phyloP scores from a whole-genome alignment of 352 stramenopile species.

The Globisporangium alternatum region DNA sequence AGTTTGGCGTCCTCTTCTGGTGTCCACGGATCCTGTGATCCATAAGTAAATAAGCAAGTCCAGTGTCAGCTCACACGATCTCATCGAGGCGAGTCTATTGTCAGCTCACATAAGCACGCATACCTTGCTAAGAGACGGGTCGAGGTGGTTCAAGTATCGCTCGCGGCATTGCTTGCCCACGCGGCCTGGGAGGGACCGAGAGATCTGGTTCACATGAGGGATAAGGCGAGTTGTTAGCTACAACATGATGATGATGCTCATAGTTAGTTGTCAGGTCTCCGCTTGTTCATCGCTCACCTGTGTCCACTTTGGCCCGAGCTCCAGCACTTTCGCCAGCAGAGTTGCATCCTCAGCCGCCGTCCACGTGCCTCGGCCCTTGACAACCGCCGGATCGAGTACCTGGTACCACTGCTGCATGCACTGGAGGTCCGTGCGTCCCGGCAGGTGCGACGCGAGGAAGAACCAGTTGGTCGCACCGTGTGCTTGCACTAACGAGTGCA shows the following conservation, averaged over 20 bases:
- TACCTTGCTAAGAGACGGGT: slow-evolving; percentile 47
- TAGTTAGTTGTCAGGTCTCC: no score
- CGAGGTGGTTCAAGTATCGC: slow-evolving; percentile 61
- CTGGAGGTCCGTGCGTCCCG: slow-evolving; percentile 64
- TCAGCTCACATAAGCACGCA: not conserved
- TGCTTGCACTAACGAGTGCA: slow-evolving; percentile 34
- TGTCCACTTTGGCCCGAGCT: slow-evolving; percentile 55
- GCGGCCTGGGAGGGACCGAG: slow-evolving; percentile 45
- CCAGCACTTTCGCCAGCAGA: slow-evolving; percentile 36
- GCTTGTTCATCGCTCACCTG: slow-evolving; percentile 27
- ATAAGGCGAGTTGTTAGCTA: slow-evolving; percentile 1
- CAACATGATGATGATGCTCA: no score
- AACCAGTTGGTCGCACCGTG: slow-evolving; percentile 68
- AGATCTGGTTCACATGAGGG: slow-evolving; percentile 33
- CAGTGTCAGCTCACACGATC: not conserved
- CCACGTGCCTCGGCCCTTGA: slow-evolving; percentile 67
- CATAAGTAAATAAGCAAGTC: not conserved
- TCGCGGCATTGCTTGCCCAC: slow-evolving; percentile 74
- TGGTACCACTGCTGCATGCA: slow-evolving; percentile 78
- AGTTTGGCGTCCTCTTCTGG: slow-evolving; percentile 41
- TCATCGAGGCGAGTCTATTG: not conserved
- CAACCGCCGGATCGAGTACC: slow-evolving; percentile 42
- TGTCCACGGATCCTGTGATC: slow-evolving; percentile 46
- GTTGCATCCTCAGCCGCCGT: slow-evolving; percentile 41
- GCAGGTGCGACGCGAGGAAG: slow-evolving; percentile 70